Conservation (phyloP, 2,329 filamentous ascomycete species). For the Scedosporium boydii region DNA sequence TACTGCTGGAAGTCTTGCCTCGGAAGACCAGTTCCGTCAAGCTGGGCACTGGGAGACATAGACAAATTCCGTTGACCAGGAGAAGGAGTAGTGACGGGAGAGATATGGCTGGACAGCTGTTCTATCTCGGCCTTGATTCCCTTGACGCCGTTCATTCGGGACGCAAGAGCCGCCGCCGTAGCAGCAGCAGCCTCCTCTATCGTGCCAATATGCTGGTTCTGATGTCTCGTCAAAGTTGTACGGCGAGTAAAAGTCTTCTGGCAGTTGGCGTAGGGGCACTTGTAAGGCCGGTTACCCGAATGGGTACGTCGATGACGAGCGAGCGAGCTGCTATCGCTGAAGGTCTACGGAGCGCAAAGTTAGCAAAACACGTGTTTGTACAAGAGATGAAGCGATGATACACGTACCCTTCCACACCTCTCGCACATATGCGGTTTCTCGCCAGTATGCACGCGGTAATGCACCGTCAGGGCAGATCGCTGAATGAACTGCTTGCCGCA, state of each 20-base stretch:
- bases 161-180: slow-evolving; percentile 75
- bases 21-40: slow-evolving; percentile 56
- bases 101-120: slow-evolving; percentile 60
- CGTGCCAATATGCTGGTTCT: slow-evolving; percentile 91
- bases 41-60: slow-evolving; percentile 68
- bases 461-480: slow-evolving; percentile 87
- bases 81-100: slow-evolving; percentile 71
- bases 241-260: slow-evolving; percentile 97
- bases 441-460: slow-evolving; percentile 89
- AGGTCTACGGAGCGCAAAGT: slow-evolving; percentile 50
- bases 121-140: slow-evolving; percentile 54
- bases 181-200: slow-evolving; percentile 88
- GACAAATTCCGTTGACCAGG: slow-evolving; percentile 71
- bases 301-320: slow-evolving; percentile 92
- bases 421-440: slow-evolving; percentile 99
- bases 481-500: slow-evolving; percentile 98
- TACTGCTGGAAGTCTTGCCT: slow-evolving; percentile 49
- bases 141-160: slow-evolving; percentile 32
- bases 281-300: slow-evolving; percentile 91
- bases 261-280: slow-evolving; percentile 94
- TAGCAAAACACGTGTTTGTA: slow-evolving; percentile 5
- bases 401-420: slow-evolving; percentile 82
- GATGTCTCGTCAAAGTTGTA: slow-evolving; percentile 88
- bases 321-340: slow-evolving; percentile 91
- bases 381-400: slow-evolving; percentile 10